phyloP scores from a whole-genome alignment of 2,329 filamentous ascomycete species.

The Sporothrix brunneoviolacea region DNA sequence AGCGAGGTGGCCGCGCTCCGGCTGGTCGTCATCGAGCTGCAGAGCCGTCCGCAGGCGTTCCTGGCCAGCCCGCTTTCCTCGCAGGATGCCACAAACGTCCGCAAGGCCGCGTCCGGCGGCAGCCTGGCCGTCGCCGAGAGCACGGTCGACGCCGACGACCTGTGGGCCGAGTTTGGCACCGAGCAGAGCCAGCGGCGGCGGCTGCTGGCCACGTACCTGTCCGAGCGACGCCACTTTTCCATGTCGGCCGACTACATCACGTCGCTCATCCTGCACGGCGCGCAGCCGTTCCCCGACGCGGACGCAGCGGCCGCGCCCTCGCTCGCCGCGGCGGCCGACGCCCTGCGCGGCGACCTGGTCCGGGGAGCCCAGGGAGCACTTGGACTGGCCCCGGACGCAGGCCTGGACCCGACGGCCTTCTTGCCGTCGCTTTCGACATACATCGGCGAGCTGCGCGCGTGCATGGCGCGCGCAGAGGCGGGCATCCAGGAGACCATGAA shows the following conservation, averaged over 20 bases:
- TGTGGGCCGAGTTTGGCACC: constrained; percentile 55
- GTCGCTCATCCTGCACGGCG: constrained; percentile 41
- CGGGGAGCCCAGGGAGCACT: constrained; percentile 6
- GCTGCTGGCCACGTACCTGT: constrained; percentile 65
- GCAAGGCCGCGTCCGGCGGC: constrained; percentile 63
- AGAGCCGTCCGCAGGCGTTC: constrained; percentile 67
- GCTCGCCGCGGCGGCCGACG: constrained; percentile 1
- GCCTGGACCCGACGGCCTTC: constrained; percentile 26
- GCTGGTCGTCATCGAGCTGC: constrained; percentile 75
- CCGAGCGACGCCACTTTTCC: constrained; percentile 62
- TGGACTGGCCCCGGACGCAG: neutral
- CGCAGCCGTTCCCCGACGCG: constrained; percentile 14
- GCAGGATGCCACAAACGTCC: constrained; percentile 70
- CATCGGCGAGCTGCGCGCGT: constrained; percentile 38
- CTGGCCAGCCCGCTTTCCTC: constrained; percentile 66
- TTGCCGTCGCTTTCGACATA: constrained; percentile 43
- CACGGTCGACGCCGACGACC: constrained; percentile 48
- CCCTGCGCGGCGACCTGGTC: constrained; percentile 11
- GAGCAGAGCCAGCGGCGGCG: constrained; percentile 56
- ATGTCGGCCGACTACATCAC: constrained; percentile 54
- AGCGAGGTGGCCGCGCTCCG: constrained; percentile 79
- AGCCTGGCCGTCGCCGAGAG: constrained; percentile 1
- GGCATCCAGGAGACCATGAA: constrained; percentile 44
- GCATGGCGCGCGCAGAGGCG: constrained; percentile 42
- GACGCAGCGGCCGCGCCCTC: neutral